These are phyloP conservation scores for Xylaria arbuscula DNA, from an alignment of 2,329 filamentous ascomycete genomes.

Conservation along the genomic window DNA sequence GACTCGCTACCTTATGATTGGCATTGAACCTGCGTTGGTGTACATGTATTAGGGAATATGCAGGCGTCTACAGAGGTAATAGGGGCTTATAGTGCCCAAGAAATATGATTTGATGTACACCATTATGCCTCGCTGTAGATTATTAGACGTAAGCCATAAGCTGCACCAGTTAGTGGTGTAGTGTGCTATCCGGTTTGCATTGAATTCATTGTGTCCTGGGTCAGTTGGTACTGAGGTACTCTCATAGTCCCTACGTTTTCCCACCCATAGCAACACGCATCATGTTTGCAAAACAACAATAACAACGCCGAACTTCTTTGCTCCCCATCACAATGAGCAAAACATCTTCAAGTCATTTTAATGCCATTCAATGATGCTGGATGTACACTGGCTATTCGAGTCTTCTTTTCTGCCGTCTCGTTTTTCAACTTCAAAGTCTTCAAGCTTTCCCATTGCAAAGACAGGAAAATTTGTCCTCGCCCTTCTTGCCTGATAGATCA, in stretches of 20 bases:
- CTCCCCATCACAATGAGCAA: background rate
- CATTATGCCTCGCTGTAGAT: background rate
- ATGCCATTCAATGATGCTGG: background rate
- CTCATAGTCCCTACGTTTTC: conserved; percentile 11
- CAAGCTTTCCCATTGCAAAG: background rate
- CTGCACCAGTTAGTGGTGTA: background rate
- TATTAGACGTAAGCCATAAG: background rate
- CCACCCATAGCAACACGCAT: conserved; percentile 6
- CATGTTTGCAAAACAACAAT: background rate
- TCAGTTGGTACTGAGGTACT: conserved; percentile 3
- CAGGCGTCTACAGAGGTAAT: conserved; percentile 12
- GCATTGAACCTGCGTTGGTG: background rate
- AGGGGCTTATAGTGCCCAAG: background rate
- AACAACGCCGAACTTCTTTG: background rate
- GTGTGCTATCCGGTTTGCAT: background rate
- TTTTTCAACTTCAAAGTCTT: background rate
- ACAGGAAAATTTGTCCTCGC: background rate
- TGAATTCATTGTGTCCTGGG: background rate
- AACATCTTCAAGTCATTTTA: background rate
- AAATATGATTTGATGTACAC: conserved; percentile 17
- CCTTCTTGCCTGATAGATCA: background rate
- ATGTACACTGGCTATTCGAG: background rate
- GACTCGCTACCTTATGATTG: background rate
- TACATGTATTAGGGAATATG: background rate
- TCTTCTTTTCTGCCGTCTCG: background rate